Conservation (phyloP, 1,284 basidiomycete genomes). For the Puccinia hordei region DNA sequence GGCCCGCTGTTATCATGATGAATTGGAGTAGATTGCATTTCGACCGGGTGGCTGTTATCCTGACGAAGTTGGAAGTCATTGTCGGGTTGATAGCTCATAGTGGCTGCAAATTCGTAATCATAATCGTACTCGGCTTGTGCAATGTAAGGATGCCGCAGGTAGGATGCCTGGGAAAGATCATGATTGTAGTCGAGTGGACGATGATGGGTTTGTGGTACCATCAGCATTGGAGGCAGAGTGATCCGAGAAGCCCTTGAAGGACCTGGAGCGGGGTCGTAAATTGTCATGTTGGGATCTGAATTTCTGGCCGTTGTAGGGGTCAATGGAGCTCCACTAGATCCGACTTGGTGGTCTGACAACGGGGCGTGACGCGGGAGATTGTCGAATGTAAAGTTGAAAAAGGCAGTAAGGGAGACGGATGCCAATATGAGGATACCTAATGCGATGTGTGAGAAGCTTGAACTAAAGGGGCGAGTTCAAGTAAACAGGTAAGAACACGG, state of each 20-base stretch:
- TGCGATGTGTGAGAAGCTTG: too few species aligned
- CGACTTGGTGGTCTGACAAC: too few species aligned
- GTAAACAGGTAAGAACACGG: too few species aligned
- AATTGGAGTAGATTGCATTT: constrained; percentile 21
- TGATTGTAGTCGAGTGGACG: constrained; percentile 11
- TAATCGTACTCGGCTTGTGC: neutral
- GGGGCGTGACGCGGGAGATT: too few species aligned
- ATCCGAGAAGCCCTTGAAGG: constrained; percentile 26
- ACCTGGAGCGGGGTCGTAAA: constrained; percentile 7
- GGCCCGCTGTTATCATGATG: neutral
- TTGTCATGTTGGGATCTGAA: constrained; percentile 30
- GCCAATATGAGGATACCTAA: too few species aligned
- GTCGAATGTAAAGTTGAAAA: too few species aligned
- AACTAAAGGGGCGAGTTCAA: too few species aligned
- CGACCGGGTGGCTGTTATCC: neutral
- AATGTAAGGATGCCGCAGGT: constrained; percentile 20
- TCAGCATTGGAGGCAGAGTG: constrained; percentile 39
- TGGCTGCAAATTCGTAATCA: constrained; percentile 18
- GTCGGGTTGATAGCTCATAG: neutral
- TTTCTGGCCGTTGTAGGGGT: neutral
- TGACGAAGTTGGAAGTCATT: constrained; percentile 2
- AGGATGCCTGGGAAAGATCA: constrained; percentile 7
- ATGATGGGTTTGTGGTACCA: constrained; percentile 23
- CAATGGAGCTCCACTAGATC: neutral
- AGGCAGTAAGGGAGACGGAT: too few species aligned